These are phyloP conservation scores for Exserohilum turcica DNA, from an alignment of 2,329 filamentous ascomycete genomes.

Conservation along the genomic window DNA sequence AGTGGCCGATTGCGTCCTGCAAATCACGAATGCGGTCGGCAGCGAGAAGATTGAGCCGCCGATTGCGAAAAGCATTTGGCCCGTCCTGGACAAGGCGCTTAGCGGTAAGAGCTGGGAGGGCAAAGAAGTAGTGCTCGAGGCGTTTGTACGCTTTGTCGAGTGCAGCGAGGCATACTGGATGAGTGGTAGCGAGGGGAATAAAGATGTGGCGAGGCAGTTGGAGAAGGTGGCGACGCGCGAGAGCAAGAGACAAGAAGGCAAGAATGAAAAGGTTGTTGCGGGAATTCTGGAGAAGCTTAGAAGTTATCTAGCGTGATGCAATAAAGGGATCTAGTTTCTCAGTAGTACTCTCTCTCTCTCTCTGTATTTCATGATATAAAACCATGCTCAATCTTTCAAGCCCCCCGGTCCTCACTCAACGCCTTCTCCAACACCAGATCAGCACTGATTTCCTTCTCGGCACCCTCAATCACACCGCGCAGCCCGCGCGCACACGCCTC, in stretches of 20 bases:
- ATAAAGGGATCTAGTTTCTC: too few relatives aligned
- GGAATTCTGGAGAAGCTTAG: conserved; percentile 25
- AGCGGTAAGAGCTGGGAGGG: conserved; percentile 90
- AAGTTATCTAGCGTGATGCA: conserved; percentile 1
- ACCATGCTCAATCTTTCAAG: neutral
- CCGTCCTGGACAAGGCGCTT: conserved; percentile 78
- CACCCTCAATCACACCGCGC: conserved; percentile 45
- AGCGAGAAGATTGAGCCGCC: conserved; percentile 64
- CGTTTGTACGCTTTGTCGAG: conserved; percentile 77
- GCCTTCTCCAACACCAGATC: conserved; percentile 35
- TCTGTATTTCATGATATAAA: neutral
- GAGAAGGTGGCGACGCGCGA: conserved; percentile 75
- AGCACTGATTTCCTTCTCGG: conserved; percentile 42
- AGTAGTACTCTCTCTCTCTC: too few relatives aligned
- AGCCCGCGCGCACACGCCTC: conserved; percentile 45
- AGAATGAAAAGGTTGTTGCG: conserved; percentile 58
- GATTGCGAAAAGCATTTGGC: conserved; percentile 74
- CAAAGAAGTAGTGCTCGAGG: conserved; percentile 82
- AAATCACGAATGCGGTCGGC: conserved; percentile 63
- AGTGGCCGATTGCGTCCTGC: conserved; percentile 72
- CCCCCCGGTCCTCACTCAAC: conserved; percentile 27
- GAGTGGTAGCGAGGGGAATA: conserved; percentile 61
- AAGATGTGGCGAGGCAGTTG: conserved; percentile 66
- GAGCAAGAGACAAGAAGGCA: conserved; percentile 87
- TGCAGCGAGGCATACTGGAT: conserved; percentile 64